phyloP scores from a whole-genome alignment of 2,329 filamentous ascomycete species.

The Apiospora pterosperma region DNA sequence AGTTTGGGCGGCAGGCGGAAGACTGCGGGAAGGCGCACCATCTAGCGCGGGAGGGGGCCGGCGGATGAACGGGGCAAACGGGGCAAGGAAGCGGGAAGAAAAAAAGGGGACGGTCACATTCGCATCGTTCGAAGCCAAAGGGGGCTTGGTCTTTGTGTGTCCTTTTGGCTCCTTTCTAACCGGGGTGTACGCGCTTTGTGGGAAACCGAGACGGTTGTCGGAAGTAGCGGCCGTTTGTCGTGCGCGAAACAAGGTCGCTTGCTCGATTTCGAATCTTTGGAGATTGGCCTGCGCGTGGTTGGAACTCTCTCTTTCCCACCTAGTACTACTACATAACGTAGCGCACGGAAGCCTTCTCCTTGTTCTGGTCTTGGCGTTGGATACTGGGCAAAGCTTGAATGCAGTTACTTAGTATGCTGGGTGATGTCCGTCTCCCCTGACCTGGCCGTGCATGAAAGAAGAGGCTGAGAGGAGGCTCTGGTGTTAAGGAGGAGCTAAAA shows the following conservation, averaged over 20 bases:
- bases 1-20: constrained; percentile 54
- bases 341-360: neutral
- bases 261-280: neutral
- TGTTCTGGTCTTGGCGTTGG: neutral
- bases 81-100: neutral
- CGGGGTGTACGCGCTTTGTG: neutral
- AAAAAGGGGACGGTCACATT: neutral
- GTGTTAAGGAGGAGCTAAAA: neutral
- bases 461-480: constrained; percentile 1
- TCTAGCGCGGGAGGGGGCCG: constrained; percentile 12
- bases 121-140: neutral
- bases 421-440: neutral
- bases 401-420: too few relatives aligned
- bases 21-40: constrained; percentile 37
- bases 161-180: neutral
- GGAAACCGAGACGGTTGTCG: too few relatives aligned
- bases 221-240: too few relatives aligned
- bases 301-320: neutral
- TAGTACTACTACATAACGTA: neutral
- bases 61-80: neutral
- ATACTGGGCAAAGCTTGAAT: neutral
- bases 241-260: too few relatives aligned
- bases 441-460: neutral
- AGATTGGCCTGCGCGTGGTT: neutral
- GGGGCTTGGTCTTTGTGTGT: neutral